These are phyloP conservation scores for Lablab purpureus DNA, from an alignment of 306 rosid species.

Conservation along the genomic window DNA sequence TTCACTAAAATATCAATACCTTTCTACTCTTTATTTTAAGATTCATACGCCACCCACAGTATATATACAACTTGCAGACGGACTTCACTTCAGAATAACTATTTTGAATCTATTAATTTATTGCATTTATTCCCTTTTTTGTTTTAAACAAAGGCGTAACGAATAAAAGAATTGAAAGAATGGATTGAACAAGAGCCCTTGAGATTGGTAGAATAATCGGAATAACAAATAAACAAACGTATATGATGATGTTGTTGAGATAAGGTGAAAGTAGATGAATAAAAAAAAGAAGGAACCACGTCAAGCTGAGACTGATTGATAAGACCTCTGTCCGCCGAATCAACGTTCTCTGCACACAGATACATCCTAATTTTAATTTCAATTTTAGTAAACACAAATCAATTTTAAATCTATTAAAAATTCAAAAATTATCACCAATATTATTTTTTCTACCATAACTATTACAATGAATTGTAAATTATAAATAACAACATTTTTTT, in stretches of 20 bases:
- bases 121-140: background rate
- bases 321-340: slow-evolving; percentile 4
- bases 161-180: background rate
- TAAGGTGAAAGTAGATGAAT: slow-evolving; percentile 20
- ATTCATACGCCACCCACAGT: slow-evolving; percentile 37
- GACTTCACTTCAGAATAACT: background rate
- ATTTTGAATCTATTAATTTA: slow-evolving; percentile 4
- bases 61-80: background rate
- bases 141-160: background rate
- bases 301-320: background rate
- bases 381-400: background rate
- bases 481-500: too few species aligned
- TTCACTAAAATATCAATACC: background rate
- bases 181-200: slow-evolving; percentile 12
- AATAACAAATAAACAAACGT: background rate
- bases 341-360: slow-evolving; percentile 1
- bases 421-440: background rate
- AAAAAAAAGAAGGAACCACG: slow-evolving; percentile 4
- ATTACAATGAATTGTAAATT: too few species aligned
- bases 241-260: slow-evolving; percentile 1
- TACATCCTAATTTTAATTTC: background rate
- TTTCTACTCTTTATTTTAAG: slow-evolving; percentile 30
- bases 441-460: background rate
- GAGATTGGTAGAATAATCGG: slow-evolving; percentile 4
- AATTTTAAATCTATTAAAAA: background rate